These are phyloP conservation scores for Ceratocystis diversiconidia DNA, from an alignment of 2,329 filamentous ascomycete genomes.

Conservation along the genomic window DNA sequence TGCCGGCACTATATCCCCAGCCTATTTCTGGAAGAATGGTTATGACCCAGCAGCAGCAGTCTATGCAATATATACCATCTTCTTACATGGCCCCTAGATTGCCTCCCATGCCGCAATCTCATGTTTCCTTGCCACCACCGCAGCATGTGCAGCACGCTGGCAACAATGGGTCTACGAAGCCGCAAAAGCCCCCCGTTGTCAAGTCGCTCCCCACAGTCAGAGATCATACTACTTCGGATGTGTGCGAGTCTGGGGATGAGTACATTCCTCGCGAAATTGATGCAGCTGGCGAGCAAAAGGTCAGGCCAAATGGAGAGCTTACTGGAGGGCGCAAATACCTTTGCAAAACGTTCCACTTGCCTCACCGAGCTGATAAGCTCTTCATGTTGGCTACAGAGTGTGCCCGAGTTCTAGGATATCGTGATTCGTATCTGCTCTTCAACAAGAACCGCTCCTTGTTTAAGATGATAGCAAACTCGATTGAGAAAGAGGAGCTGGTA, in stretches of 20 bases:
- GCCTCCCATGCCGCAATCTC: slow-evolving; percentile 26
- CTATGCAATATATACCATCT: slow-evolving; percentile 30
- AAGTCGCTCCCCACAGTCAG: slow-evolving; percentile 92
- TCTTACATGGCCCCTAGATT: background rate
- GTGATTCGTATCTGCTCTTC: slow-evolving; percentile 95
- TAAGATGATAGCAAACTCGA: slow-evolving; percentile 94
- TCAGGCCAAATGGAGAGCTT: slow-evolving; percentile 67
- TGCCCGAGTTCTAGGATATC: slow-evolving; percentile 80
- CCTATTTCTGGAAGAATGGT: slow-evolving; percentile 38
- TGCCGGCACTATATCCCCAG: background rate
- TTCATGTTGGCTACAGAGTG: slow-evolving; percentile 99
- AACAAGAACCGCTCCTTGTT: slow-evolving; percentile 95
- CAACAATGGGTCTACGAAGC: slow-evolving; percentile 52
- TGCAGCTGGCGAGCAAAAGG: slow-evolving; percentile 87
- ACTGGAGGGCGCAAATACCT: slow-evolving; percentile 75
- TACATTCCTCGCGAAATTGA: slow-evolving; percentile 90
- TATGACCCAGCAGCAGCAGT: slow-evolving; percentile 35
- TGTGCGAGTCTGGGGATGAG: slow-evolving; percentile 79
- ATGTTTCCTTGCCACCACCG: slow-evolving; percentile 16
- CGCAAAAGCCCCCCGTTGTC: slow-evolving; percentile 49
- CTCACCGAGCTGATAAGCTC: slow-evolving; percentile 77
- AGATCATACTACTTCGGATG: slow-evolving; percentile 93
- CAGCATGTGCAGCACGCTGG: background rate
- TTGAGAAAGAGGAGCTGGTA: slow-evolving; percentile 93
- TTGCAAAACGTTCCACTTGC: slow-evolving; percentile 86